Evolutionary conservation across 2,329 filamentous ascomycete species (phyloP).

Genomic region (Cladosporium sp.): DNA sequence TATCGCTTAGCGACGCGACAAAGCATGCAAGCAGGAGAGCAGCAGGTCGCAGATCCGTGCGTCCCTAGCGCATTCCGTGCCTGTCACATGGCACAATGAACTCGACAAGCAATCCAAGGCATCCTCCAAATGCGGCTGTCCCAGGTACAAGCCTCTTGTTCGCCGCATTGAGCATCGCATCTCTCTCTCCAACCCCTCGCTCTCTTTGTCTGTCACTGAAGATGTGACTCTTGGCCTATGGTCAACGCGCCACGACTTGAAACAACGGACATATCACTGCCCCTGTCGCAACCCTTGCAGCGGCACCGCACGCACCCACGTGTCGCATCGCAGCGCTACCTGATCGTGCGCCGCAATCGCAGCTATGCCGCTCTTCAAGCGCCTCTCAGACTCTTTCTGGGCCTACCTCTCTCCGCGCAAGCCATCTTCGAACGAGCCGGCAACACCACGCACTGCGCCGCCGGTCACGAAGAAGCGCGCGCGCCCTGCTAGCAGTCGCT

Average conservation of each 20-base stretch:
- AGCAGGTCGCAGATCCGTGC: not conserved
- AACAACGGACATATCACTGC: not conserved
- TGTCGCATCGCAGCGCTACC: conserved; percentile 1
- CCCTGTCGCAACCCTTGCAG: conserved; percentile 6
- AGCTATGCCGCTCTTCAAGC: conserved; percentile 16
- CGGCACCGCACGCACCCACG: not conserved
- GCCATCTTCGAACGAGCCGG: conserved; percentile 28
- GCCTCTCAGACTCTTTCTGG: conserved; percentile 35
- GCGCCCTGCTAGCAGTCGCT: conserved; percentile 7
- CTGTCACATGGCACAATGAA: not conserved
- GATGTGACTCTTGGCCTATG: not conserved
- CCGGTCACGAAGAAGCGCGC: conserved; percentile 29
- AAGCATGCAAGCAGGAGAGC: no score
- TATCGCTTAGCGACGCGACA: no score
- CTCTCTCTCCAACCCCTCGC: not conserved
- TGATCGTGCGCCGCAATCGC: not conserved
- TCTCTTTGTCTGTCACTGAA: not conserved
- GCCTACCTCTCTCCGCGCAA: conserved; percentile 39
- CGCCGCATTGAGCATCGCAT: not conserved
- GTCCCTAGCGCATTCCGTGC: not conserved
- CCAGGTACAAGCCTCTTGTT: not conserved
- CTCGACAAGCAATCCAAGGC: not conserved
- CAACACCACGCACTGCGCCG: conserved; percentile 13
- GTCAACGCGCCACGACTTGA: not conserved
- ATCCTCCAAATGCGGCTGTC: not conserved